These are phyloP conservation scores for Trametes sanguinea DNA, from an alignment of 768 basidiomycete species.

Conservation along the genomic window DNA sequence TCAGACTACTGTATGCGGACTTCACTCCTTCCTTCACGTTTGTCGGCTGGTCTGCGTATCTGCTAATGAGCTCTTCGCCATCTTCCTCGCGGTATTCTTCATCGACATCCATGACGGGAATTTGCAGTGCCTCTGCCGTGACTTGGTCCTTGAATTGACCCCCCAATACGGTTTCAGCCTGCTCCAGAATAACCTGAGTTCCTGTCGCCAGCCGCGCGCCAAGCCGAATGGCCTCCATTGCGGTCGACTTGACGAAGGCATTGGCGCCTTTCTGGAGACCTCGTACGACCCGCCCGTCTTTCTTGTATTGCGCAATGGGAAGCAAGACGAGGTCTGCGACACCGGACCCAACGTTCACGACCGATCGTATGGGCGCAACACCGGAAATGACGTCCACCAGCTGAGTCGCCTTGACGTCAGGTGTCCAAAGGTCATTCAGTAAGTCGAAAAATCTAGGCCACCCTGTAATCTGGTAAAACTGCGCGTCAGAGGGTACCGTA, in stretches of 20 bases:
- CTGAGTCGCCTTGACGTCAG: conserved; percentile 98
- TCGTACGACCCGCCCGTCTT: conserved; percentile 89
- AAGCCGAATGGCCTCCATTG: conserved; percentile 92
- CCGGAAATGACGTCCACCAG: conserved; percentile 96
- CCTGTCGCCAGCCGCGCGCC: conserved; percentile 94
- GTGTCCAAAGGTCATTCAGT: conserved; percentile 98
- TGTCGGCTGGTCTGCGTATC: conserved; percentile 89
- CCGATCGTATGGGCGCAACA: conserved; percentile 91
- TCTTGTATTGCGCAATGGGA: conserved; percentile 96
- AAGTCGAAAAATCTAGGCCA: conserved; percentile 87
- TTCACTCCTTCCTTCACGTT: conserved; percentile 86
- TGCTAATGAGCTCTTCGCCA: conserved; percentile 65
- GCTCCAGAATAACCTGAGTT: conserved; percentile 96
- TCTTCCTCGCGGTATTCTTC: conserved; percentile 47
- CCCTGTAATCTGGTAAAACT: conserved; percentile 72
- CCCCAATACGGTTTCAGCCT: conserved; percentile 89
- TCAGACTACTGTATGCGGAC: conserved; percentile 87
- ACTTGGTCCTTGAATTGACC: conserved; percentile 69
- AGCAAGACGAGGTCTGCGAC: conserved; percentile 94
- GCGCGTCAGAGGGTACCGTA: not conserved
- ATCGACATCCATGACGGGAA: conserved; percentile 30
- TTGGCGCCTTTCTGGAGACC: conserved; percentile 94
- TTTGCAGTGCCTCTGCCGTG: conserved; percentile 65
- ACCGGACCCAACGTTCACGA: conserved; percentile 97
- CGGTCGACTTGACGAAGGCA: conserved; percentile 91